Evolutionary conservation across 2,329 filamentous ascomycete genomes (phyloP).

Genomic region (Hirsutella rhossiliensis): DNA sequence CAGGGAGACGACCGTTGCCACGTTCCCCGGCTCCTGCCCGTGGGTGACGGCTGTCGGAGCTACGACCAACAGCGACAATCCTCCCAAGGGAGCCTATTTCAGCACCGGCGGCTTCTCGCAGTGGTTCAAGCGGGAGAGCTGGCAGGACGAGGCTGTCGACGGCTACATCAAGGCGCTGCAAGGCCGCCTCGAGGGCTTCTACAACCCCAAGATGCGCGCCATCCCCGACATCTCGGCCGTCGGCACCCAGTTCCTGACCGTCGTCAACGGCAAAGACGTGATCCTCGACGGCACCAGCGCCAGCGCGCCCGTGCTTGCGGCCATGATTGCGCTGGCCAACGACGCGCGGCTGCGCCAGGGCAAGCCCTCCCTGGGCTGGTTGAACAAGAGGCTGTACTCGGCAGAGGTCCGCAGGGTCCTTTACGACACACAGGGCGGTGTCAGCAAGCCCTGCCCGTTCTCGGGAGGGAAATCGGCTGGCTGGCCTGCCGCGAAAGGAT

Average conservation of each 20-base stretch:
- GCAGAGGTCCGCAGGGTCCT: slow-evolving; percentile 21
- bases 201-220: slow-evolving; percentile 32
- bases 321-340: slow-evolving; percentile 42
- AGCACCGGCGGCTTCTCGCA: slow-evolving; percentile 41
- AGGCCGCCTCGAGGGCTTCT: slow-evolving; percentile 29
- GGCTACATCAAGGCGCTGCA: slow-evolving; percentile 28
- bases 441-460: slow-evolving; percentile 27
- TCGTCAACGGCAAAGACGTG: slow-evolving; percentile 14
- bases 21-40: slow-evolving; percentile 56
- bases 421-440: slow-evolving; percentile 28
- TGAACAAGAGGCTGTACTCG: slow-evolving; percentile 38
- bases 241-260: slow-evolving; percentile 40
- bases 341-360: slow-evolving; percentile 36
- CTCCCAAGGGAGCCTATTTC: slow-evolving; percentile 29
- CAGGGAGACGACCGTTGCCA: slow-evolving; percentile 42
- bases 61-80: slow-evolving; percentile 26
- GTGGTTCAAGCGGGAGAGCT: slow-evolving; percentile 31
- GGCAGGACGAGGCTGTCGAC: slow-evolving; percentile 29
- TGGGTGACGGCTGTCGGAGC: slow-evolving; percentile 58
- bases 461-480: slow-evolving; percentile 18
- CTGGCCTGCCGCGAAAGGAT: slow-evolving; percentile 32
- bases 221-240: slow-evolving; percentile 42
- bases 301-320: slow-evolving; percentile 40
- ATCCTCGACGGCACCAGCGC: slow-evolving; percentile 34
- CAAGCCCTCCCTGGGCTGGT: slow-evolving; percentile 38